Evolutionary conservation across 768 basidiomycete species (phyloP), one percentile per base, ranked within the genome.

Genomic region (Macrolepiota albuminosa): DNA sequence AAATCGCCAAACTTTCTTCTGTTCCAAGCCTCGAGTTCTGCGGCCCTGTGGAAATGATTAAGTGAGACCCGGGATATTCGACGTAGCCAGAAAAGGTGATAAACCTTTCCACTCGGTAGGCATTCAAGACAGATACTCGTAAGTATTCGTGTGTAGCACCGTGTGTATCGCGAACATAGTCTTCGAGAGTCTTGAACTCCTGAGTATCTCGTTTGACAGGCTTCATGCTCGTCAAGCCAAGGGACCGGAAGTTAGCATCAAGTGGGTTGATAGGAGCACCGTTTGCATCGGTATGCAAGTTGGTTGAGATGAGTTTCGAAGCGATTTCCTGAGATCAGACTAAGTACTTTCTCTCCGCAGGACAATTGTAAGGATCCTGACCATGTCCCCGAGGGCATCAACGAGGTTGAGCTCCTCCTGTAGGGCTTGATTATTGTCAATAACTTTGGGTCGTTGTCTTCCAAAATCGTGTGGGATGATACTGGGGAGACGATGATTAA

Each of bases 391-490:
- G 26, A 87, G 77, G 21, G 84, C 82, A 61, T 85, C 85, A 16
- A 86, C 83, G 24, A 85, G 78, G n/a, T 84, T 82, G 45, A 85
- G 76, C 73, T 85, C 84, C 68, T 66, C 76, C 65, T 84, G 81
- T 61, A 87, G 68, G 11, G 69, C 50, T 29, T 42, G 42, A 0
- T 26, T 61, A 50, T 71, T 56, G 51, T 63, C 70, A 57, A 87
- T 85, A 34, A 77, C 68, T 8, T 63, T 70, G 1, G 84, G 84
- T 48, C 79, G 69, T 26, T 67, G 71, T 39, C 82, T 72, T 24
- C 84, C 84, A 62, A 85, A 86, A n/a, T 74, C 80, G 68, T 86
- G 85, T 1, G 85, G 85, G 51, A 87, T 85, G 59, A 85, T 79
- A 0, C 84, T 83, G 61, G 7, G 43, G 50, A 42, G 21, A 58